Evolutionary conservation across 768 basidiomycete species (phyloP).

Genomic region (Russula sp.): DNA sequence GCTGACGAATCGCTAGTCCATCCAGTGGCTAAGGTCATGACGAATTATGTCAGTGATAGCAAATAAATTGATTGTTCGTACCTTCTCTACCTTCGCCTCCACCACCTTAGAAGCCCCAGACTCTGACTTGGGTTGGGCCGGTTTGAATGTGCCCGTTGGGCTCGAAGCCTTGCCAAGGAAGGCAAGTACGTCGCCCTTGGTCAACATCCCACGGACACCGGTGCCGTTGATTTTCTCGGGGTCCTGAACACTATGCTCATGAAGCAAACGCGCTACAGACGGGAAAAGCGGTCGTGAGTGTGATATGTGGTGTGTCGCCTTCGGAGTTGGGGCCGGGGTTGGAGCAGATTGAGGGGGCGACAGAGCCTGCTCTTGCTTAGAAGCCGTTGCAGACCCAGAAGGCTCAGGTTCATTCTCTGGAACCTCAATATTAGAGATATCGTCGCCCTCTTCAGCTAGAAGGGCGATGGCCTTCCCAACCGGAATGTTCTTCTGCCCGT

Average conservation of each 20-base stretch:
- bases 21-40: conserved; percentile 48
- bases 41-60: background rate
- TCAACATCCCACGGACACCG: conserved; percentile 89
- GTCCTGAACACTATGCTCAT: conserved; percentile 57
- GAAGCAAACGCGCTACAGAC: conserved; percentile 78
- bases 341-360: conserved; percentile 34
- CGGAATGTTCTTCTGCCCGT: conserved; percentile 79
- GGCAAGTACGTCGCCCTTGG: conserved; percentile 91
- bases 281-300: conserved; percentile 82
- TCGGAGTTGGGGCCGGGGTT: conserved; percentile 34
- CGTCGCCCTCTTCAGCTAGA: conserved; percentile 94
- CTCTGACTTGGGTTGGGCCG: conserved; percentile 32
- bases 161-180: conserved; percentile 79
- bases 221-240: conserved; percentile 77
- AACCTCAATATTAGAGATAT: conserved; percentile 77
- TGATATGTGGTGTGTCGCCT: conserved; percentile 37
- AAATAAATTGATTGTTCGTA: conserved; percentile 9
- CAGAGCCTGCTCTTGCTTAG: conserved; percentile 33
- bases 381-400: conserved; percentile 14
- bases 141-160: conserved; percentile 73
- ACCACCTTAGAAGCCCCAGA: conserved; percentile 35
- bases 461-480: conserved; percentile 91
- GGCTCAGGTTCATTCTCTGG: conserved; percentile 44
- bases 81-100: conserved; percentile 40
- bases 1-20: conserved; percentile 58